A percentile compares a stretch with the other conserved stretches of the same genome.
These are phyloP conservation scores for Mycena floridula DNA, from an alignment of 768 basidiomycete genomes.

Conservation along the genomic window DNA sequence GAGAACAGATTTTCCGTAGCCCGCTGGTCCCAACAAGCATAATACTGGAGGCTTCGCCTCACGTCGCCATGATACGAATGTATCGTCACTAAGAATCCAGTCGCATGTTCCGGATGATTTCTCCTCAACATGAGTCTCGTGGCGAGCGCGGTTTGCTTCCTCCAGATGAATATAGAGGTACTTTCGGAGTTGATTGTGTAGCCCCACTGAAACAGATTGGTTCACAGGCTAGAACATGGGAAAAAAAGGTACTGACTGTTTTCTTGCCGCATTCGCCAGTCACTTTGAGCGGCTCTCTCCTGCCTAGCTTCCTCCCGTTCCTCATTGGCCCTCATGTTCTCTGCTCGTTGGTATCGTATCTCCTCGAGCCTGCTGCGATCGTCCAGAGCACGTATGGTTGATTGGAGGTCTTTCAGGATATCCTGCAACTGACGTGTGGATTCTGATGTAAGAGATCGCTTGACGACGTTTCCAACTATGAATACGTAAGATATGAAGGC, in stretches of 20 bases:
- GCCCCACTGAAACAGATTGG: slow-evolving; percentile 4
- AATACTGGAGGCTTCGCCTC: slow-evolving; percentile 7
- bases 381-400: slow-evolving; percentile 4
- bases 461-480: slow-evolving; percentile 1
- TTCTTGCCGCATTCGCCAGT: slow-evolving; percentile 2
- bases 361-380: slow-evolving; percentile 2
- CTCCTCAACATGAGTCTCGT: neutral
- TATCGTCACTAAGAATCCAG: slow-evolving; percentile 6
- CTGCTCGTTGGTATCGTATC: slow-evolving; percentile 5
- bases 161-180: slow-evolving; percentile 10
- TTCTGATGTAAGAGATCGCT: slow-evolving; percentile 4
- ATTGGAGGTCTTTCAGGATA: slow-evolving; percentile 9
- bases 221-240: no score
- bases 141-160: slow-evolving; percentile 3
- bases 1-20: slow-evolving; percentile 16
- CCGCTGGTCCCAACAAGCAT: slow-evolving; percentile 15
- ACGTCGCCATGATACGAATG: slow-evolving; percentile 1
- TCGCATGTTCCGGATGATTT: slow-evolving; percentile 8
- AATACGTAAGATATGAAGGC: neutral
- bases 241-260: no score
- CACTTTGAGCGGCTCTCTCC: slow-evolving; percentile 2
- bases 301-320: slow-evolving; percentile 4
- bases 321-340: slow-evolving; percentile 4
- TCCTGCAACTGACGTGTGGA: slow-evolving; percentile 8
- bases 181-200: slow-evolving; percentile 1